Conservation (phyloP, 306 rosid species). For the Pueraria montana region DNA sequence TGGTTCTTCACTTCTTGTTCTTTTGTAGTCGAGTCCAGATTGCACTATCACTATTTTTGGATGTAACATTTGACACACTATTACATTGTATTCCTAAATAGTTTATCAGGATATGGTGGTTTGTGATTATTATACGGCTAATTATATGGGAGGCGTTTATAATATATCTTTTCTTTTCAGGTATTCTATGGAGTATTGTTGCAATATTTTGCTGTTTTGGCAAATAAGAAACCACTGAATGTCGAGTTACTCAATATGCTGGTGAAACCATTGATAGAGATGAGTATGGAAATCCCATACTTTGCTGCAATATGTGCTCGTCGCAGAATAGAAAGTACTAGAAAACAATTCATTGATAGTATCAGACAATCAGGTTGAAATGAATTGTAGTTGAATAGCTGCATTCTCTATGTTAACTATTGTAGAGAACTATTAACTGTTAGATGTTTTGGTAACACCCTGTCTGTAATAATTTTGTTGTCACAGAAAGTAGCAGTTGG, state of each 20-base stretch:
- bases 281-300: slow-evolving; percentile 89
- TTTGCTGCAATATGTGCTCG: slow-evolving; percentile 98
- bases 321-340: slow-evolving; percentile 73
- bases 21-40: background rate
- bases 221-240: slow-evolving; percentile 74
- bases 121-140: slow-evolving; percentile 17
- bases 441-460: slow-evolving; percentile 32
- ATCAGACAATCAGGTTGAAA: slow-evolving; percentile 77
- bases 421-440: slow-evolving; percentile 3
- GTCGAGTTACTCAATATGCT: slow-evolving; percentile 72
- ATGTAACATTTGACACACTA: slow-evolving; percentile 7
- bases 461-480: slow-evolving; percentile 40
- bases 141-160: slow-evolving; percentile 8
- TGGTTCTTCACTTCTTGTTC: background rate
- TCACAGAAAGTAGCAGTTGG: slow-evolving; percentile 84
- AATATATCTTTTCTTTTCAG: slow-evolving; percentile 58
- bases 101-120: slow-evolving; percentile 31
- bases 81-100: slow-evolving; percentile 31
- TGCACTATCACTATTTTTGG: background rate
- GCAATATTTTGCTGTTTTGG: slow-evolving; percentile 91
- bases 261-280: slow-evolving; percentile 89
- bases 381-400: slow-evolving; percentile 15
- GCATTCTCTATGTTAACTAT: slow-evolving; percentile 27
- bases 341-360: slow-evolving; percentile 71
- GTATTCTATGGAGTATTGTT: slow-evolving; percentile 87